A percentile compares a stretch with the other conserved stretches of the same genome.
Conservation (phyloP, 371 early-diverging fungal genomes). For the Rhizopus stolonifer region DNA sequence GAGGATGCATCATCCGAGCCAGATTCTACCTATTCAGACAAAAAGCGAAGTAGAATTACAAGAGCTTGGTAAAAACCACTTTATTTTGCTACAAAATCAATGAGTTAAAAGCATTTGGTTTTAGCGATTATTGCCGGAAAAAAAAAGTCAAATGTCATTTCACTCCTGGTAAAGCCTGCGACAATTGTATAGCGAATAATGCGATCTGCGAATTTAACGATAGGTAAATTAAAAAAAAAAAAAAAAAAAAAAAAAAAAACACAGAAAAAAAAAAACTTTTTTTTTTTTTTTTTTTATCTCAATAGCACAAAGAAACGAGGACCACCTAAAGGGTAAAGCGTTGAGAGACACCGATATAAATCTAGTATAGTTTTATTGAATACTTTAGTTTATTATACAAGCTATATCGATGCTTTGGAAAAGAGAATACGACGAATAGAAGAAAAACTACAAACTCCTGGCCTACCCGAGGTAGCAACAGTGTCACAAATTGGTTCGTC, state of each 20-base stretch:
- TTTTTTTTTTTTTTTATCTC: too few relatives aligned
- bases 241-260: too few relatives aligned
- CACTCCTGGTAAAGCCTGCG: conserved; percentile 21
- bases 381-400: conserved; percentile 7
- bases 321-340: conserved; percentile 66
- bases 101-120: background rate
- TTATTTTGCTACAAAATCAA: background rate
- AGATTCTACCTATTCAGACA: conserved; percentile 14
- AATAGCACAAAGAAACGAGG: conserved; percentile 51
- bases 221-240: too few relatives aligned
- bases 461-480: background rate
- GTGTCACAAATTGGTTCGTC: background rate
- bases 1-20: conserved; percentile 9
- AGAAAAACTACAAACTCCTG: conserved; percentile 15
- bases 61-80: conserved; percentile 40
- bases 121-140: conserved; percentile 35
- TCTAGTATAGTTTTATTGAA: background rate
- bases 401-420: conserved; percentile 46
- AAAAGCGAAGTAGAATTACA: conserved; percentile 40
- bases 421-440: conserved; percentile 36
- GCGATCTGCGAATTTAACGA: conserved; percentile 34
- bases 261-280: too few relatives aligned
- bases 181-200: conserved; percentile 25
- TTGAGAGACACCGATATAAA: background rate
- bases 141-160: conserved; percentile 36